phyloP scores from a whole-genome alignment of 257 asterid species.

The Solanum lycopersicoides region DNA sequence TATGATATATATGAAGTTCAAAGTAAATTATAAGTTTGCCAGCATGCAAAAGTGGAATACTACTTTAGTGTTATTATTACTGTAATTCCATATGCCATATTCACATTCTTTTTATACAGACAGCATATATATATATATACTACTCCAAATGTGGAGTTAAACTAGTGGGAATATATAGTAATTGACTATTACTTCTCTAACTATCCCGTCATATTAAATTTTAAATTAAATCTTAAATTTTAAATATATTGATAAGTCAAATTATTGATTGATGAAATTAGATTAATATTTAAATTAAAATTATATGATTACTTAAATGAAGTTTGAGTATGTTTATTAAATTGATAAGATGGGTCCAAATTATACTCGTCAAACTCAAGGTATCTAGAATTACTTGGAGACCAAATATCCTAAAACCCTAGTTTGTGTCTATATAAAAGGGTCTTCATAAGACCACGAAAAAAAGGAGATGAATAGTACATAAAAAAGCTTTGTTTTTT shows the following conservation, averaged over 20 bases:
- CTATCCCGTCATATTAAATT: background rate
- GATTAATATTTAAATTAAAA: too few relatives aligned
- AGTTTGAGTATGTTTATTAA: background rate
- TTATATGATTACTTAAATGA: background rate
- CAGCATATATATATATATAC: background rate
- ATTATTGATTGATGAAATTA: too few relatives aligned
- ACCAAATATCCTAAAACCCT: accelerated
- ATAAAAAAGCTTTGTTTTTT: background rate
- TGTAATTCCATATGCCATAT: background rate
- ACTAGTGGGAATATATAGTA: background rate
- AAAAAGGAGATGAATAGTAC: background rate
- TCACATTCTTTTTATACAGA: background rate
- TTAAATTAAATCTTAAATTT: too few relatives aligned
- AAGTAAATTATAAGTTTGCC: background rate
- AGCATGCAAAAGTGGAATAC: background rate
- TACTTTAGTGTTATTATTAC: background rate
- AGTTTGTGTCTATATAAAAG: too few relatives aligned
- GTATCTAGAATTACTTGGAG: background rate
- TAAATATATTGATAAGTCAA: too few relatives aligned
- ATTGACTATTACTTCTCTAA: background rate
- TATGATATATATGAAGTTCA: background rate
- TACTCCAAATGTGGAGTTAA: background rate
- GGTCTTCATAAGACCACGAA: background rate
- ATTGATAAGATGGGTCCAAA: background rate
- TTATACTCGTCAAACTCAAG: too few relatives aligned